Evolutionary conservation across 352 stramenopile genomes (phyloP), one percentile per base, ranked within the genome.

Genomic region (Phytopythium mirpurense): DNA sequence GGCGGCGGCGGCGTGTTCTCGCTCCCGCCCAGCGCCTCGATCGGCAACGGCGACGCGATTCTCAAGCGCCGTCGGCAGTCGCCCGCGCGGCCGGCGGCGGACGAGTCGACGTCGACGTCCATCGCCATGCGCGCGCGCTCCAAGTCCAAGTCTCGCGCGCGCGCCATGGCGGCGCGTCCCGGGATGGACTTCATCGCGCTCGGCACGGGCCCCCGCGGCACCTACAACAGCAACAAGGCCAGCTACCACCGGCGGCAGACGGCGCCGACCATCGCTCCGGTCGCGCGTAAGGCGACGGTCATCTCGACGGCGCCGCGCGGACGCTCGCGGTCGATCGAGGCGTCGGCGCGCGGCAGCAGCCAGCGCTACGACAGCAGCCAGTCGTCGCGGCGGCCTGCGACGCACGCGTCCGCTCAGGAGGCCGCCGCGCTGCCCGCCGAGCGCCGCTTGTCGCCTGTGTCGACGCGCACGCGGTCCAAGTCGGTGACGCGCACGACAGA

Each of bases 81-180:
- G 4, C 70, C 74, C 62, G 65, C 11, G 31, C 48, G 12, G 23
- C 44, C 26, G 42, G 23, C 23, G 23, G 41, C 41, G 23, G 24
- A 34, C 5, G 23, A 47, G 5, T 23, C 23, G 12, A 23, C 31
- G n/a, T 29, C 42, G 8, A 15, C 49, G 24, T 49, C 64, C 23
- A 68, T 74, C 29, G 47, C 53, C 31, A 68, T 77, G 40, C 74
- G 76, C 45, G 62, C 62, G 37, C 72, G 74, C 14, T 86, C 75
- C 56, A 86, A 86, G 47, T 86, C 78, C 62, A 86, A 86, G 62
- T 83, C 75, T 0, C 71, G 65, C 29, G 63, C 62, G 5, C 65
- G 61, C 12, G 57, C 56, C 24, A 40, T 62, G 40, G 47, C 66
- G 24, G 41, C 46, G 9, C 63, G 43, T 40, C 72, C 66, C 24